Base-by-base conservation (phyloP, 371 early-diverging fungal genomes). In the Vittaforma corneae region DNA sequence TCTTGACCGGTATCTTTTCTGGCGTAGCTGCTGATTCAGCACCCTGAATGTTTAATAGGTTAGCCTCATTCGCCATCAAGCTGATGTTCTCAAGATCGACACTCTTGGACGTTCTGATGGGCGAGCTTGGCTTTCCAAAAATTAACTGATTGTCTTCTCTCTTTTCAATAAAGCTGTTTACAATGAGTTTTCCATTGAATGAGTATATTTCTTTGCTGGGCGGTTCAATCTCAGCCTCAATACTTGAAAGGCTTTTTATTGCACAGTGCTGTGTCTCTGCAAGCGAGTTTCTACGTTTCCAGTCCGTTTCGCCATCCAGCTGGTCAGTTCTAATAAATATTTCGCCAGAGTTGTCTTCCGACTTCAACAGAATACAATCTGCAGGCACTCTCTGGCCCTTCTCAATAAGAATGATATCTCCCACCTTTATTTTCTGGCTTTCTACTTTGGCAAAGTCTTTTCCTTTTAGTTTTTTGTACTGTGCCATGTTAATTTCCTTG, bases 251-350 rank as follows among this genome's bases (percentile, higher is more conserved):
- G 35, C 52, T 32, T 32, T 55, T 44, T 53, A 59, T 34, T 22
- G 34, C 1, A 22, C 30, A 37, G 14, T 40, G 35, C 14, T 73
- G 68, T 14, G 56, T 69, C 2, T 51, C 30, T 34, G 30, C 18
- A 38, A 68, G 53, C 30, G 63, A 6, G 18, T 35, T 37, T 72
- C 84, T 82, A 62, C 93, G 77, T 79, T 97, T 96, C 95, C 96
- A 97, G 72, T 97, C 97, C 0, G 96, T 96, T 75, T 96, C 96
- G 64, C 97, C 97, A 76, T 96, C 97, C 45, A 97, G 81, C 73
- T 97, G 97, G 81, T 97, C 97, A 1, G 98, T 97, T 50, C 95
- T 81, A 72, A 97, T 88, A 80, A 96, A 97, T 63, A 91, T 87
- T 16, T 93, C 84, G 0, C 94, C 94, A 11, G 48, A 53, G 14